A percentile compares a stretch with the other conserved stretches of the same genome.
Conservation (phyloP, 2,329 filamentous ascomycete genomes). For the Penicillium psychrosexuale region DNA sequence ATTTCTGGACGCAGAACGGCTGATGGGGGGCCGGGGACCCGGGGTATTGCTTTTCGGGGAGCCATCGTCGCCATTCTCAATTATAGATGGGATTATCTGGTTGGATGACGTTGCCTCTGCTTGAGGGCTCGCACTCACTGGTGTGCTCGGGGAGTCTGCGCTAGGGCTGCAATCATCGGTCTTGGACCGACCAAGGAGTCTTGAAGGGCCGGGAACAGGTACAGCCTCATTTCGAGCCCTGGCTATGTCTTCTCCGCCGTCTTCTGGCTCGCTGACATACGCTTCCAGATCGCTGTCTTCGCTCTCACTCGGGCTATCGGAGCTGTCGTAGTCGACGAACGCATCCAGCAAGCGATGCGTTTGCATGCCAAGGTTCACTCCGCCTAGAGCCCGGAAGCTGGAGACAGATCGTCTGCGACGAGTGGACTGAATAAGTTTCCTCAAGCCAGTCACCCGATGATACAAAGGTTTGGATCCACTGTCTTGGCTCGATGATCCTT, state of each 20-base stretch:
- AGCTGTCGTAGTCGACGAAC: slow-evolving; percentile 53
- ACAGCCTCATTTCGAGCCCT: slow-evolving; percentile 4
- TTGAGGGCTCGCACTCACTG: neutral
- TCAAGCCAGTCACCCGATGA: slow-evolving; percentile 57
- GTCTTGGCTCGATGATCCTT: slow-evolving; percentile 53
- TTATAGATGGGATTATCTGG: slow-evolving; percentile 26
- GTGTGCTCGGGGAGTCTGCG: slow-evolving; percentile 8
- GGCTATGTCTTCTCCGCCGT: slow-evolving; percentile 10
- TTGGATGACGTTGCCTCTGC: neutral
- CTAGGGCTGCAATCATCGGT: slow-evolving; percentile 15
- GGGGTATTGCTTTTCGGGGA: slow-evolving; percentile 24
- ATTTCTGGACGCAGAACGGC: slow-evolving; percentile 35
- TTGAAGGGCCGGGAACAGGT: slow-evolving; percentile 3
- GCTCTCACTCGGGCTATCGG: slow-evolving; percentile 47
- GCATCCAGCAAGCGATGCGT: slow-evolving; percentile 68
- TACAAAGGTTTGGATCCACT: slow-evolving; percentile 42
- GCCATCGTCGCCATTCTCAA: slow-evolving; percentile 21
- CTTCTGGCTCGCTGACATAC: slow-evolving; percentile 38
- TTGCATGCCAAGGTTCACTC: slow-evolving; percentile 69
- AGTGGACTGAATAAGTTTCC: slow-evolving; percentile 60
- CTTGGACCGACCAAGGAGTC: slow-evolving; percentile 3
- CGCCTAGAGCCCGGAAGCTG: slow-evolving; percentile 49
- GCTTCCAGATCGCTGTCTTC: slow-evolving; percentile 44
- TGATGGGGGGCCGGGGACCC: slow-evolving; percentile 24
- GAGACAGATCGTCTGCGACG: slow-evolving; percentile 51